Evolutionary conservation across 2,329 filamentous ascomycete genomes (phyloP).

Genomic region (Trichoderma oligosporum): DNA sequence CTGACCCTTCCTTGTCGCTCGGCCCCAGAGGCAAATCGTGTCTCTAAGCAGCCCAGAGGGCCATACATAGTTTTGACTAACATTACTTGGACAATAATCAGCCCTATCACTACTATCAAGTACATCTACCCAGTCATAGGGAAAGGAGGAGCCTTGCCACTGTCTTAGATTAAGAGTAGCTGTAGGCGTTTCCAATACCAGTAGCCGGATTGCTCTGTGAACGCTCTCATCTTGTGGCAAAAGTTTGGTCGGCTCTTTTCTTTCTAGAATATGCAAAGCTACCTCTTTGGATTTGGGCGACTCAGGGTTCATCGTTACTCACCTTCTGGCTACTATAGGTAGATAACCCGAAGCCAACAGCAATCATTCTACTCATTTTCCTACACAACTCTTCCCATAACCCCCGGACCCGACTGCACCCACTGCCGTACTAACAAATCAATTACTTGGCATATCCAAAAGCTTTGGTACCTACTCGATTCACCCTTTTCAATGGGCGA

Average conservation of each 20-base stretch:
- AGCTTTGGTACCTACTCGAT: background rate
- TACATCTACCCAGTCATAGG: background rate
- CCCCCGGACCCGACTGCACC: slow-evolving; percentile 1
- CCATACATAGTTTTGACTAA: background rate
- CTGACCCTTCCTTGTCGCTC: slow-evolving; percentile 17
- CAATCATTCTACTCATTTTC: slow-evolving; percentile 5
- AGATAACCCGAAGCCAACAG: background rate
- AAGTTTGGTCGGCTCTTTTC: background rate
- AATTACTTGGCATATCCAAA: background rate
- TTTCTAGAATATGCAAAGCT: background rate
- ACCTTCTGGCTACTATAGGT: background rate
- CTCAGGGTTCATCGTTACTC: background rate
- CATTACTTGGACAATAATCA: background rate
- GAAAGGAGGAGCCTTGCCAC: background rate
- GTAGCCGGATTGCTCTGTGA: background rate
- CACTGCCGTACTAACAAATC: background rate
- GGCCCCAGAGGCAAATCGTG: slow-evolving; percentile 13
- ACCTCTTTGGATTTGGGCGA: slow-evolving; percentile 5
- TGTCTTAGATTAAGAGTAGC: background rate
- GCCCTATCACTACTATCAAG: background rate
- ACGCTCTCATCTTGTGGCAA: background rate
- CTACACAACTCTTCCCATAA: background rate
- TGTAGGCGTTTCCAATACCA: background rate
- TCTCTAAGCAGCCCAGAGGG: slow-evolving; percentile 12
- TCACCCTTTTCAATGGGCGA: slow-evolving; percentile 34